Conservation (phyloP, 257 asterid species). For the Gentiana straminea region DNA sequence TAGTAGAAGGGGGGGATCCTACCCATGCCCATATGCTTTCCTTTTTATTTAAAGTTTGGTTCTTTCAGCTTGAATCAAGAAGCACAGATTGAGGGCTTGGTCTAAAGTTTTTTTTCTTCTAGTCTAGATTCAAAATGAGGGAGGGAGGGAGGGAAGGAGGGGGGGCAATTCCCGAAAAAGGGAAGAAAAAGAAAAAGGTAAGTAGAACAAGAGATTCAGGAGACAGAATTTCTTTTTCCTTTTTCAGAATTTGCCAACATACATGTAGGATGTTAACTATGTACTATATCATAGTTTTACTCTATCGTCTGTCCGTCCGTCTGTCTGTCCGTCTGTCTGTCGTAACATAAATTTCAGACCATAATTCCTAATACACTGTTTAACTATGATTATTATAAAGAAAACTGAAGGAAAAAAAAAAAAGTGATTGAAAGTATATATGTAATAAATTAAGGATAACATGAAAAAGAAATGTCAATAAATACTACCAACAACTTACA, state of each 20-base stretch:
- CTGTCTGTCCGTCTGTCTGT: neutral
- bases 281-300: neutral
- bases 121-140: conserved; percentile 11
- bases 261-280: no score
- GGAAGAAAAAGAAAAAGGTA: conserved; percentile 3
- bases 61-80: conserved; percentile 4
- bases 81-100: conserved; percentile 10
- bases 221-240: neutral
- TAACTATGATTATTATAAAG: no score
- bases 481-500: no score
- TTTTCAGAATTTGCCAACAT: neutral
- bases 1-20: neutral
- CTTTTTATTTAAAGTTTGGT: no score
- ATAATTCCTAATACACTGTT: neutral
- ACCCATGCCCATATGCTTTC: conserved; percentile 2
- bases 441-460: no score
- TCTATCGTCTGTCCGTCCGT: no score
- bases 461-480: no score
- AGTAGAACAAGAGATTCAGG: conserved; percentile 3
- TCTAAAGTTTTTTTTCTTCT: conserved; percentile 12
- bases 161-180: conserved; percentile 12
- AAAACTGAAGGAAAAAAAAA: no score
- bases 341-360: neutral
- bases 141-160: no score
- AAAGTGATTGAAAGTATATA: no score